Conservation (phyloP, 352 stramenopile genomes). For the Blastocystis hominis region DNA sequence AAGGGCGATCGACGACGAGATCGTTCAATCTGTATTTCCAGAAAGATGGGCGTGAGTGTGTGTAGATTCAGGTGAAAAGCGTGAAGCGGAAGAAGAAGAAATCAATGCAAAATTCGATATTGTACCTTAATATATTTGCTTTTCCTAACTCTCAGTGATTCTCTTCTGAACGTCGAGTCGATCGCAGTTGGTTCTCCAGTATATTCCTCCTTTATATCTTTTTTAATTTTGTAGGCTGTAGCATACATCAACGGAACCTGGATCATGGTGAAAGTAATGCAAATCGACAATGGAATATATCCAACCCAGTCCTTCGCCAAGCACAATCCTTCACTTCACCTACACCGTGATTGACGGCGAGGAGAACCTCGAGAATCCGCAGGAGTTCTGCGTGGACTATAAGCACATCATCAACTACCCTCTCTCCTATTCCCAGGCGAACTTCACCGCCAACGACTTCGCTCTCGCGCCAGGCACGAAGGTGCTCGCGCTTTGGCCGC, state of each 20-base stretch:
- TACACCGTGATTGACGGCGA: conserved; percentile 11
- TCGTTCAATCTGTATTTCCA: neutral
- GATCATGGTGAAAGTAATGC: neutral
- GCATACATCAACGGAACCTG: neutral
- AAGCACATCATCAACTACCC: neutral
- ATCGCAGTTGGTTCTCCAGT: neutral
- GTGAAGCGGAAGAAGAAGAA: too few relatives aligned
- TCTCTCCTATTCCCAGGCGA: neutral
- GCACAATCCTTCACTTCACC: neutral
- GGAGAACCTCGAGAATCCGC: neutral
- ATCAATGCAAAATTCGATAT: too few relatives aligned
- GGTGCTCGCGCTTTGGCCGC: conserved; percentile 14
- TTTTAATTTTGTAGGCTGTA: neutral
- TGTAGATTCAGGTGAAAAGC: too few relatives aligned
- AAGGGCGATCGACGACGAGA: neutral
- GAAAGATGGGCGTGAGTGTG: too few relatives aligned
- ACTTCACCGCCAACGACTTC: neutral
- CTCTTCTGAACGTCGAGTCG: neutral
- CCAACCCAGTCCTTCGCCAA: neutral
- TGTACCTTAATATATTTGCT: neutral
- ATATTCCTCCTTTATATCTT: neutral
- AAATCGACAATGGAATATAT: neutral
- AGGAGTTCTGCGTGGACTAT: neutral
- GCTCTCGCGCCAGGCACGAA: neutral
- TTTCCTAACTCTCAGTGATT: neutral